Evolutionary conservation across 2,329 filamentous ascomycete genomes (phyloP).

Genomic region (Scedosporium apiospermum): DNA sequence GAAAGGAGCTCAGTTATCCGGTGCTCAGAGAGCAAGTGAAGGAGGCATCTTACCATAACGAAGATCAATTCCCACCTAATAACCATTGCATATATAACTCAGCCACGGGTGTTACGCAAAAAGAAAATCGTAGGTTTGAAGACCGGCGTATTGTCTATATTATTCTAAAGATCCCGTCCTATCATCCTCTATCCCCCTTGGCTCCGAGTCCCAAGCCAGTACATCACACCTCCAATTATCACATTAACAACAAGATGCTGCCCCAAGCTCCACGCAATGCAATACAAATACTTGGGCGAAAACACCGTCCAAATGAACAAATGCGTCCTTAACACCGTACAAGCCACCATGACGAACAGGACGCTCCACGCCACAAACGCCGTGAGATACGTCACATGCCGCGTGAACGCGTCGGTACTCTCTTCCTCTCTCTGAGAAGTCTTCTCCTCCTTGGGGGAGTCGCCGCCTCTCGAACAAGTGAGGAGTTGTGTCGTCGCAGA

Average conservation of each 20-base stretch:
- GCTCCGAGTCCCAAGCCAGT: conserved; percentile 31
- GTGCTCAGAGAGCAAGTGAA: no score
- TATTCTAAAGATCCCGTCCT: neutral
- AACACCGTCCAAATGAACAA: conserved; percentile 99
- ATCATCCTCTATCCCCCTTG: neutral
- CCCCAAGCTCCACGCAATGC: conserved; percentile 75
- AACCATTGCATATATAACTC: no score
- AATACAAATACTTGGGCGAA: conserved; percentile 91
- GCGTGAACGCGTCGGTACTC: conserved; percentile 21
- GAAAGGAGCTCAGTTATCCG: no score
- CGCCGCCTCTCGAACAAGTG: conserved; percentile 22
- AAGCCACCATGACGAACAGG: conserved; percentile 77
- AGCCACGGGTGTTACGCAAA: no score
- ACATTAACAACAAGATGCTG: conserved; percentile 73
- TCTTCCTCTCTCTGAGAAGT: neutral
- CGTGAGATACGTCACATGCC: conserved; percentile 57
- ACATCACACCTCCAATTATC: conserved; percentile 48
- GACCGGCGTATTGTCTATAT: no score
- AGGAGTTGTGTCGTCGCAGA: conserved; percentile 54
- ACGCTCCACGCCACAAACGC: conserved; percentile 58
- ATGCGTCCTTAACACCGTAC: conserved; percentile 74
- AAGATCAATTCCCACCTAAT: no score
- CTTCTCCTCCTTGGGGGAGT: conserved; percentile 17
- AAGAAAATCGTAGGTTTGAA: no score
- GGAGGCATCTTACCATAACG: no score